Evolutionary conservation across 306 rosid species (phyloP), one percentile per base, ranked within the genome.

Genomic region (Cucurbita argyrosperma): DNA sequence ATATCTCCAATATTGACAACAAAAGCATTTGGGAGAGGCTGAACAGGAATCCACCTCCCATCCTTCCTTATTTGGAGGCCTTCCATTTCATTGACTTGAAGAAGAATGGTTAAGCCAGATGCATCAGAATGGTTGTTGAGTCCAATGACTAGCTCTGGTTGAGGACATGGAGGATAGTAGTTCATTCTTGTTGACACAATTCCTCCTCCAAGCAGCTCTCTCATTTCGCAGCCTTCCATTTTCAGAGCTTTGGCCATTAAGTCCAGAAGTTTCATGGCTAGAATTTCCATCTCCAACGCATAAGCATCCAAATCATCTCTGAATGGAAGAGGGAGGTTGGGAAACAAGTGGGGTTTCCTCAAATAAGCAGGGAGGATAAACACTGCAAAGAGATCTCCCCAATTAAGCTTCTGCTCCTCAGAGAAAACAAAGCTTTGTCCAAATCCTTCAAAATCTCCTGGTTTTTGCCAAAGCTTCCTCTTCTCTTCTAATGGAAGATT

Each of bases 341-440:
- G 79, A 65, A 85, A 79, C 39, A 88, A 30, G 26, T 82, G 84
- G n/a, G 83, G 87, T 72, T 76, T 84, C 75, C 90, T 88, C 15
- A 56, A 3, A 13, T 76, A 61, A 1, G 57, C 15, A 15, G 90
- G 85, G 5, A 80, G 57, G 11, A 83, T 75, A 21, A 40, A 1
- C 21, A 82, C 1, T 39, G 0, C 65, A 49, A 85, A 79, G 4
- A 64, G 0, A 82, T 87, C 86, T 42, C 72, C 82, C 91, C 87
- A 87, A 11, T 83, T 79, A 55, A 85, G 79, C 78, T 87, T 85
- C 64, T 81, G 89, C 26, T 80, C 83, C 45, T 85, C 83, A 6
- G 84, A 88, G 2, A 83, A 19, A 19, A 85, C 75, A 71, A 82
- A 85, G 38, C 7, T 10, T n/a, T 88, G 88, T 9, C 88, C 88